phyloP scores from a whole-genome alignment of 805 yeast genomes.

The Kregervanrija delftensis region DNA sequence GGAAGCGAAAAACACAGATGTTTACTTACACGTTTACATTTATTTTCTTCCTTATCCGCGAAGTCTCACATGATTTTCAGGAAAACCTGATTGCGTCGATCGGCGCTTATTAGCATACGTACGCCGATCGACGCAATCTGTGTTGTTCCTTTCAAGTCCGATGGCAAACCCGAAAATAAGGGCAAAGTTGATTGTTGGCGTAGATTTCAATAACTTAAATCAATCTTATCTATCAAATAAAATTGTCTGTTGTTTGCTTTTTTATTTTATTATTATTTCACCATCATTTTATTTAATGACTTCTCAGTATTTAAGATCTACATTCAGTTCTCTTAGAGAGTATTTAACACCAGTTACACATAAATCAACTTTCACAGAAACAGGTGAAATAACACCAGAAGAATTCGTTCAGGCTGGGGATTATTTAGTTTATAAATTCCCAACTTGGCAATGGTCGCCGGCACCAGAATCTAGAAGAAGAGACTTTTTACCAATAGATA shows the following conservation, averaged over 20 bases:
- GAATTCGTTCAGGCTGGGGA: slow-evolving; percentile 95
- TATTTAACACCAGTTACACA: slow-evolving; percentile 87
- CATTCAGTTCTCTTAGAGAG: slow-evolving; percentile 79
- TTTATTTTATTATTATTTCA: not conserved
- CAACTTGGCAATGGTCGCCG: slow-evolving; percentile 92
- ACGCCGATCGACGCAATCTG: no score
- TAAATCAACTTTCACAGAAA: slow-evolving; percentile 72
- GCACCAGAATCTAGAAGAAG: slow-evolving; percentile 48
- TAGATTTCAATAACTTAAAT: no score
- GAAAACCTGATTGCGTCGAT: no score
- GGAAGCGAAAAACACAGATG: no score
- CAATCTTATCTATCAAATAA: no score
- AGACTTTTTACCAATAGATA: slow-evolving; percentile 76
- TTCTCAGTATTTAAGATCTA: slow-evolving; percentile 49
- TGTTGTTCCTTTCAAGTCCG: no score
- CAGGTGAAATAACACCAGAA: slow-evolving; percentile 94
- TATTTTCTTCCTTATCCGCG: no score
- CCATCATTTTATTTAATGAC: slow-evolving; percentile 15
- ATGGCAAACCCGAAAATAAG: no score
- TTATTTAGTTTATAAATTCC: slow-evolving; percentile 82
- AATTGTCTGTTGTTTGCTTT: not conserved
- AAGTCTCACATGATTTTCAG: no score
- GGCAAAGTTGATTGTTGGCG: no score
- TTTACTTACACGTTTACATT: no score
- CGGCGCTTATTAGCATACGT: no score